Evolutionary conservation across 345 rosid genomes (phyloP), one percentile per base, ranked within the genome.

Genomic region (Populus simonii): DNA sequence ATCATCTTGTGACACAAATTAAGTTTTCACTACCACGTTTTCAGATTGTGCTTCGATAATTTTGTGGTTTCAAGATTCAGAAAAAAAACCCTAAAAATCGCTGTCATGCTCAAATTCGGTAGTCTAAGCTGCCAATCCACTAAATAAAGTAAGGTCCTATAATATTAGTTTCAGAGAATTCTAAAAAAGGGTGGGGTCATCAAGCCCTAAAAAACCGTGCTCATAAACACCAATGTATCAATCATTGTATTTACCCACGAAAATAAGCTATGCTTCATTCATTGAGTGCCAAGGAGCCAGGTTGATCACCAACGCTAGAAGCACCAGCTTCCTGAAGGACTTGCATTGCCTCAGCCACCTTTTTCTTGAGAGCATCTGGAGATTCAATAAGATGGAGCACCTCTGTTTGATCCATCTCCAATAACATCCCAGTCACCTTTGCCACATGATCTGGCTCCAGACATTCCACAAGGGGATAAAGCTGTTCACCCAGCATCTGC

Each of bases 361-460:
- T 94, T 25, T 81, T 85, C 84, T 78, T 89, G 22, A 92, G 85
- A 49, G 93, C 94, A 76, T 87, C 93, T 0, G 89, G 92, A 62
- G 98, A 88, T 79, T 91, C 94, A 0, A 92, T 82, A 61, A 94
- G 93, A 84, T 87, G 90, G 5, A 90, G 79, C 20, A 91, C 90
- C 88, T 94, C 98, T 0, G 90, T 84, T 47, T 79, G 91, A 55
- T 92, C 94, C 91, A 94, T 92, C 86, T 92, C 97, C 76, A 94
- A 80, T 77, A 94, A 68, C 91, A 91, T 87, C 17, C 96, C 98
- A 0, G 97, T 91, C 25, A 94, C 93, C 86, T 92, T 91, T 0
- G 86, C 86, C 7, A 71, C 86, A 51, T 90, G 85, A n/a, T 77
- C 85, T 18, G 89, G 91, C 80, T 89, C 93, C 1, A 90, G 84